phyloP scores from a whole-genome alignment of 2,329 filamentous ascomycete species.

The Nemania serpens region DNA sequence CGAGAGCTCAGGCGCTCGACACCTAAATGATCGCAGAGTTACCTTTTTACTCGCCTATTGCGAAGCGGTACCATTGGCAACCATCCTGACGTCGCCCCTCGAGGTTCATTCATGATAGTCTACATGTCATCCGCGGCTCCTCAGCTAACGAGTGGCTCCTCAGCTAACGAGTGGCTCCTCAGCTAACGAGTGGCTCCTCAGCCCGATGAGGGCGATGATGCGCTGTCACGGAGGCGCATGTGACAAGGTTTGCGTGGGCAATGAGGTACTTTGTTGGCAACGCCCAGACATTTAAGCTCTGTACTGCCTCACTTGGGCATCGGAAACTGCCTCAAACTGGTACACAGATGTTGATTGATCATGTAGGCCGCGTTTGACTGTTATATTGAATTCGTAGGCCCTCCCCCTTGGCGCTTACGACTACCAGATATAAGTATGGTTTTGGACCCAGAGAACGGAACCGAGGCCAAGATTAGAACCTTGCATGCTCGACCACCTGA shows the following conservation, averaged over 20 bases:
- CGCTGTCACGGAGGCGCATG: slow-evolving; percentile 14
- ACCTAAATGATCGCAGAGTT: too few species aligned
- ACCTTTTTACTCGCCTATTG: not conserved
- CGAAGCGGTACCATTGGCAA: not conserved
- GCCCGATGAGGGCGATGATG: slow-evolving; percentile 7
- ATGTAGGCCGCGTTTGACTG: not conserved
- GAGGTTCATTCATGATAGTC: slow-evolving; percentile 1
- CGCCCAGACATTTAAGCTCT: slow-evolving; percentile 4
- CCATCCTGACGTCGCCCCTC: not conserved
- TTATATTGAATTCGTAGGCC: not conserved
- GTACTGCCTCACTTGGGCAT: not conserved
- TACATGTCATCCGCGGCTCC: not conserved
- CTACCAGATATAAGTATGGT: not conserved
- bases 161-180: not conserved
- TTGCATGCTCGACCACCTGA: not conserved
- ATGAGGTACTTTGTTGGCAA: slow-evolving; percentile 1
- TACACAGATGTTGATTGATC: not conserved
- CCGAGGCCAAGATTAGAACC: not conserved
- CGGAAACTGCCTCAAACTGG: not conserved
- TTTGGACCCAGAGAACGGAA: not conserved
- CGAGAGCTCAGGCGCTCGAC: not conserved
- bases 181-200: not conserved
- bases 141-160: not conserved
- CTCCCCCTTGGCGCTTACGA: not conserved
- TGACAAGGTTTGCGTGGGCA: slow-evolving; percentile 16